Percentiles rank a stretch among this genome's conserved stretches.
Conservation (phyloP, 805 yeast genomes). For the Starmerella bombi region DNA sequence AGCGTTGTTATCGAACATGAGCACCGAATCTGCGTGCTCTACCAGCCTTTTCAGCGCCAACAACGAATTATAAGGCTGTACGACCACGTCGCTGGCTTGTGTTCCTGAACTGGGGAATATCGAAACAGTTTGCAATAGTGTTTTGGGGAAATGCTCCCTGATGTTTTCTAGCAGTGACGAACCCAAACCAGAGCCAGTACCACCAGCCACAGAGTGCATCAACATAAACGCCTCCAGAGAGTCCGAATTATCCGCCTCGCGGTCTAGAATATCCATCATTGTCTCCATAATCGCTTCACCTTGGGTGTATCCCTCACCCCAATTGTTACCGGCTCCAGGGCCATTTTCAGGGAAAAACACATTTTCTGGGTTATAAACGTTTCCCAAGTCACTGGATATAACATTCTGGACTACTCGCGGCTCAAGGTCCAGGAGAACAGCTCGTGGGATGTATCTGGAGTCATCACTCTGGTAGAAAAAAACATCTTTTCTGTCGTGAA, state of each 20-base stretch:
- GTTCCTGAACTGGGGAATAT: constrained; percentile 62
- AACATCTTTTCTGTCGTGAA: constrained; percentile 65
- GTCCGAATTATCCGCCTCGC: constrained; percentile 84
- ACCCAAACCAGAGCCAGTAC: constrained; percentile 96
- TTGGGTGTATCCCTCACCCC: constrained; percentile 80
- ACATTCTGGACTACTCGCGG: constrained; percentile 67
- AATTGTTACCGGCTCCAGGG: constrained; percentile 70
- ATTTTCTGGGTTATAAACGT: constrained; percentile 73
- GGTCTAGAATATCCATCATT: constrained; percentile 69
- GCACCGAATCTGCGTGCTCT: constrained; percentile 70
- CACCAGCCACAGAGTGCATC: constrained; percentile 93
- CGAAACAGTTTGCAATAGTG: constrained; percentile 69
- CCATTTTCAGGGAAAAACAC: constrained; percentile 69
- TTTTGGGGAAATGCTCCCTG: constrained; percentile 71
- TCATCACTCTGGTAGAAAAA: constrained; percentile 70
- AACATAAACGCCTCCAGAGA: constrained; percentile 81
- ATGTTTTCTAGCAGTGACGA: constrained; percentile 64
- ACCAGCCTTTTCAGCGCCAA: constrained; percentile 69
- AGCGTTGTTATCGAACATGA: constrained; percentile 88
- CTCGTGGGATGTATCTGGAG: constrained; percentile 74
- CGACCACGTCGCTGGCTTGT: constrained; percentile 89
- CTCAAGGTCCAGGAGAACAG: constrained; percentile 74
- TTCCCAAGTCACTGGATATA: constrained; percentile 35
- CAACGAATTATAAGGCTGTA: constrained; percentile 88
- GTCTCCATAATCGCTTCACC: constrained; percentile 59